Evolutionary conservation across 1,284 basidiomycete species (phyloP).

Genomic region (Fomitopsis palustris): DNA sequence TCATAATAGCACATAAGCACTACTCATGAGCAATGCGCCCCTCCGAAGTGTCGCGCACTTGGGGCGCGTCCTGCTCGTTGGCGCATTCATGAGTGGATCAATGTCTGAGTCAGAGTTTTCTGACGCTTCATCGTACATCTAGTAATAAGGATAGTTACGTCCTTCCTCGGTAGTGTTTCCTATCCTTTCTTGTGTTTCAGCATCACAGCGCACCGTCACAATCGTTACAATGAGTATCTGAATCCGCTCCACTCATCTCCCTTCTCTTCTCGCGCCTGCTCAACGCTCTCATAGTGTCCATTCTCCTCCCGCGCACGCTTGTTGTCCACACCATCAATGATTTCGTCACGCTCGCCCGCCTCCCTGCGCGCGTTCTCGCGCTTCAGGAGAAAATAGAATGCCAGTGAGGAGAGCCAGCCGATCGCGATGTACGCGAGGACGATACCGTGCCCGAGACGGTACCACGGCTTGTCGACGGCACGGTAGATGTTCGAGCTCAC

Average conservation of each 20-base stretch:
- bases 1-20: constrained; percentile 17
- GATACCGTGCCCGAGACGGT: constrained; percentile 62
- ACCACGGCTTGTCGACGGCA: constrained; percentile 64
- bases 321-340: constrained; percentile 48
- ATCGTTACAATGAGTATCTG: constrained; percentile 32
- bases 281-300: constrained; percentile 34
- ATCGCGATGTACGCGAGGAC: constrained; percentile 70
- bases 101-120: neutral
- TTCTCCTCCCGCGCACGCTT: constrained; percentile 29
- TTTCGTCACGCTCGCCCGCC: constrained; percentile 63
- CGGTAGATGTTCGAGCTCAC: constrained; percentile 73
- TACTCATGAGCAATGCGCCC: constrained; percentile 14
- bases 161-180: constrained; percentile 2
- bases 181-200: neutral
- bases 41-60: neutral
- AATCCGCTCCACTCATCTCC: constrained; percentile 49
- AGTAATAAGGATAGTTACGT: constrained; percentile 1
- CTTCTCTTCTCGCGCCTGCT: constrained; percentile 38
- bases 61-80: neutral
- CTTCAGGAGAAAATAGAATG: constrained; percentile 45
- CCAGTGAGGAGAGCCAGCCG: constrained; percentile 50
- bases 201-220: too few relatives aligned
- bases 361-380: constrained; percentile 61
- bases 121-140: neutral
- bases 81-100: neutral